Base-by-base conservation (phyloP, 495 filamentous ascomycete species). In the Annulohypoxylon nitens region DNA sequence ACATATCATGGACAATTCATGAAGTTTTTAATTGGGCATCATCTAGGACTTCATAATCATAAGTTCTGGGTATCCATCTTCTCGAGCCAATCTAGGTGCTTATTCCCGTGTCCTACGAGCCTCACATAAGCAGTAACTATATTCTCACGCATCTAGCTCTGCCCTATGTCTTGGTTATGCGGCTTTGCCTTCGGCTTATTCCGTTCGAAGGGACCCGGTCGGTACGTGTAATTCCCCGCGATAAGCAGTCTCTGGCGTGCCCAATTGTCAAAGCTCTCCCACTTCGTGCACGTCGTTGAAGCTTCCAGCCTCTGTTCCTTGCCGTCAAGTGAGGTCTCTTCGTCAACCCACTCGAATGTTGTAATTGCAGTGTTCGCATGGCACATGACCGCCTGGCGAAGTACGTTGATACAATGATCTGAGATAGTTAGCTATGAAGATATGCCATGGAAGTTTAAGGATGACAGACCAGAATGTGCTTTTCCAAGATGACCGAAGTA, bases 371-470 rank as follows among this genome's bases (percentile, higher is more conserved):
- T 70, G 50, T 80, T 78, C 14, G 72, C 77, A 18, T 79, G 76
- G 60, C 78, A 79, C 72, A 78, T 80, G 3, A 78, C 43, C 11
- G 70, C 62, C 61, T 77, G 64, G 9, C 76, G 74, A 34, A 80
- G 64, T 34, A 39, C 67, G 33, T 77, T 71, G 67, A 80, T 70
- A 57, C 78, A 79, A 61, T 80, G 77, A 18, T 78, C 78, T 80
- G 5, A 18, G 10, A 36, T 36, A 37, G 26, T 67, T 37, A 58
- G 51, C 14, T 18, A 1, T 43, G 8, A 41, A 9, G 4, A n/a
- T 59, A 41, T 12, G 7, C 4, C 14, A 9, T 6, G 33, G 58
- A 3, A 34, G 47, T 26, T 9, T 23, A 0, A 16, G 16, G 12
- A 5, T n/a, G 30, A 64, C 8, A 8, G 55, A 69, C 66, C 66